These are phyloP conservation scores for Millerozyma miso DNA, from an alignment of 805 yeast genomes.

Conservation along the genomic window DNA sequence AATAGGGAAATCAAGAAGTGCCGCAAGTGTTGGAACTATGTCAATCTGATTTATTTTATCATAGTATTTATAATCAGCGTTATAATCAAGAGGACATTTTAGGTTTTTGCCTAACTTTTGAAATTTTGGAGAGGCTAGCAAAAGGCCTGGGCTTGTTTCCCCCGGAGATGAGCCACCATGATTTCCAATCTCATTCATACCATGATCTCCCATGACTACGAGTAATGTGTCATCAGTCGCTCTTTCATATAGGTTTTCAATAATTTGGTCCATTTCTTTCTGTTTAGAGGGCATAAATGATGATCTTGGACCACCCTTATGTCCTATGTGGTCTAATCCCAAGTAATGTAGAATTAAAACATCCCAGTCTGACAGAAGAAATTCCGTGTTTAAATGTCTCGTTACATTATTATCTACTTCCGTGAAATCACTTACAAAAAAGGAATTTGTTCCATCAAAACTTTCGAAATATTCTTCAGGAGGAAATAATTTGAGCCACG, in stretches of 20 bases:
- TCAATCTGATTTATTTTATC: slow-evolving; percentile 60
- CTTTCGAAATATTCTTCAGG: slow-evolving; percentile 46
- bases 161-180: slow-evolving; percentile 95
- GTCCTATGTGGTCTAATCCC: slow-evolving; percentile 97
- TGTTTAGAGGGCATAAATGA: slow-evolving; percentile 80
- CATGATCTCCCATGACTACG: slow-evolving; percentile 88
- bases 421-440: slow-evolving; percentile 90
- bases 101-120: slow-evolving; percentile 16
- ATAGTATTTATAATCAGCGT: slow-evolving; percentile 51
- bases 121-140: slow-evolving; percentile 64
- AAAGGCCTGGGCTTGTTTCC: slow-evolving; percentile 84
- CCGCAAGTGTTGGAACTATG: slow-evolving; percentile 65
- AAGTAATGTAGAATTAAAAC: slow-evolving; percentile 82
- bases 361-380: slow-evolving; percentile 64
- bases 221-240: slow-evolving; percentile 48
- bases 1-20: slow-evolving; percentile 58
- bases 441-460: slow-evolving; percentile 85
- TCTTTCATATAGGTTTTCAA: slow-evolving; percentile 45
- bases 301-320: slow-evolving; percentile 88
- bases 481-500: slow-evolving; percentile 93
- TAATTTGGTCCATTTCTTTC: slow-evolving; percentile 74
- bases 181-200: slow-evolving; percentile 92
- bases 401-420: slow-evolving; percentile 94
- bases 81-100: slow-evolving; percentile 35
- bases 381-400: slow-evolving; percentile 66